Evolutionary conservation across 148 eudicot species (phyloP).

Genomic region (Heliamphora exappendiculata): DNA sequence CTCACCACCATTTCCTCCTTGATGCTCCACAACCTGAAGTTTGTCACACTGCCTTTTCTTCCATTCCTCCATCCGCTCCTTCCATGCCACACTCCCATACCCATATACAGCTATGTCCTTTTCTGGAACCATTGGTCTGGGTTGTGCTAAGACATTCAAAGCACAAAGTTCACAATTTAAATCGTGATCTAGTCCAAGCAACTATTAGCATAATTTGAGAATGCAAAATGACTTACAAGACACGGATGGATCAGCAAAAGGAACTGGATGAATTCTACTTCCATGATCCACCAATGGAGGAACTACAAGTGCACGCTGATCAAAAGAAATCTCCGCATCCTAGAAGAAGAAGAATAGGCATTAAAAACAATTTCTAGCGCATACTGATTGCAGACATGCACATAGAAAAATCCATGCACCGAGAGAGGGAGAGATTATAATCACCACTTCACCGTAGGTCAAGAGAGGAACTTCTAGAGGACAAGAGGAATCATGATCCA

Average conservation of each 20-base stretch:
- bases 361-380: background rate
- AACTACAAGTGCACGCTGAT: conserved; percentile 47
- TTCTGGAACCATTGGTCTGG: conserved; percentile 55
- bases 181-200: background rate
- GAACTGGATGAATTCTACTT: conserved; percentile 37
- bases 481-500: conserved; percentile 31
- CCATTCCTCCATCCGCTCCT: conserved; percentile 64
- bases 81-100: conserved; percentile 58
- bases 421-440: background rate
- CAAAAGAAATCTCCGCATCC: conserved; percentile 44
- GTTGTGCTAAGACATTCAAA: conserved; percentile 29
- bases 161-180: background rate
- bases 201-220: background rate
- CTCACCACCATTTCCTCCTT: conserved; percentile 29
- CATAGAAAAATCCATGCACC: background rate
- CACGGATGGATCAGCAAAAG: conserved; percentile 37
- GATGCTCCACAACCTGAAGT: conserved; percentile 43
- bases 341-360: conserved; percentile 6
- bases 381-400: too few species aligned
- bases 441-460: conserved; percentile 53
- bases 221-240: conserved; percentile 26
- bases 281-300: conserved; percentile 46
- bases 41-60: conserved; percentile 46
- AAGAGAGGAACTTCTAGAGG: conserved; percentile 43
- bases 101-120: conserved; percentile 57